These are phyloP conservation scores for Leccinum subtestaceum DNA, from an alignment of 768 basidiomycete genomes.

Conservation along the genomic window DNA sequence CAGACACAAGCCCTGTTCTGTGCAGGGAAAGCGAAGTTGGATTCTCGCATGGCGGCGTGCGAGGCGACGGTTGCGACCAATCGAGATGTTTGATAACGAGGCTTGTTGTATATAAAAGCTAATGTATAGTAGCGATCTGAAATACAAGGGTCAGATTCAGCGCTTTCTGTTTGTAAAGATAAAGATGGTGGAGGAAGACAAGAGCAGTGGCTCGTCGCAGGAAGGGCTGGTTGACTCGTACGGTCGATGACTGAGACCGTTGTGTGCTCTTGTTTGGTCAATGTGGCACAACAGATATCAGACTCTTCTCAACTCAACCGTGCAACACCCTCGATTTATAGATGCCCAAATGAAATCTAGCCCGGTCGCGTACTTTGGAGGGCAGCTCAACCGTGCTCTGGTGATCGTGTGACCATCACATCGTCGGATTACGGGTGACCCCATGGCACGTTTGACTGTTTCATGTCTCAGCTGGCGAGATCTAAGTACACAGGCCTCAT, in stretches of 20 bases:
- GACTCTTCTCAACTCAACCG: too few species aligned
- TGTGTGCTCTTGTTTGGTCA: slow-evolving; percentile 29
- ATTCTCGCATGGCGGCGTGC: slow-evolving; percentile 72
- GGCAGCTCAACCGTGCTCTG: too few species aligned
- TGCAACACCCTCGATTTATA: too few species aligned
- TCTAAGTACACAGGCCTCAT: background rate
- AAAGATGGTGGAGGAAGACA: slow-evolving; percentile 6
- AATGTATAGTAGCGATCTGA: background rate
- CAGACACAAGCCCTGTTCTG: slow-evolving; percentile 95
- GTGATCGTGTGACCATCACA: background rate
- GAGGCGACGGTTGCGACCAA: slow-evolving; percentile 17
- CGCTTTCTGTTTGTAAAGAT: background rate
- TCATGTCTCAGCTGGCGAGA: background rate
- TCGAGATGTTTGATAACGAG: slow-evolving; percentile 16
- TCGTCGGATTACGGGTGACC: background rate
- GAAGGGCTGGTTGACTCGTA: slow-evolving; percentile 28
- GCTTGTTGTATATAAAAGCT: background rate
- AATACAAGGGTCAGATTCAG: background rate
- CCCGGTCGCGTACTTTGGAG: too few species aligned
- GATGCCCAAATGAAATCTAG: too few species aligned
- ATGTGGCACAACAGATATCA: slow-evolving; percentile 23
- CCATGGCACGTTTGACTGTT: background rate
- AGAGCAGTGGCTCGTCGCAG: slow-evolving; percentile 17
- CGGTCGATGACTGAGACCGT: slow-evolving; percentile 29
- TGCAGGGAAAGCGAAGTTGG: slow-evolving; percentile 91